Conservation (phyloP, 2,329 filamentous ascomycete genomes). For the Atkinsonella texensis region DNA sequence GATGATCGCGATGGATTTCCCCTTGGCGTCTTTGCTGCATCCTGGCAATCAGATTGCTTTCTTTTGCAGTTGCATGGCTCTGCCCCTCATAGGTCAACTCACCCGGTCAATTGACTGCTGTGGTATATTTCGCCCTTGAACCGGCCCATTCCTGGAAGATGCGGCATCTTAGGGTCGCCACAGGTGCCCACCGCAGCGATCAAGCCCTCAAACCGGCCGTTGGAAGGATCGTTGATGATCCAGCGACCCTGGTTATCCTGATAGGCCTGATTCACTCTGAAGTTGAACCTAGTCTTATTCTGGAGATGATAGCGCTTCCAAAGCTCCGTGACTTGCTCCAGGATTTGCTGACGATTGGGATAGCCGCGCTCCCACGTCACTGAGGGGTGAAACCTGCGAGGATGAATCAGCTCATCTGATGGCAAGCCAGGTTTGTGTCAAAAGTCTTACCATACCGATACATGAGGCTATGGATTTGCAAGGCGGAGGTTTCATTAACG, state of each 20-base stretch:
- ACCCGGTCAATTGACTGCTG: constrained; percentile 60
- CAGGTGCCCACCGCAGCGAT: constrained; percentile 72
- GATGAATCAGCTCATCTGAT: background rate
- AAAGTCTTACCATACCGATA: constrained; percentile 38
- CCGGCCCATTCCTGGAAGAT: constrained; percentile 55
- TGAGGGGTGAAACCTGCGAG: constrained; percentile 55
- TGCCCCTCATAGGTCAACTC: constrained; percentile 6
- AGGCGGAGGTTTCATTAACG: constrained; percentile 70
- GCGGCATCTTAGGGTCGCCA: constrained; percentile 63
- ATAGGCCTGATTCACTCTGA: constrained; percentile 55
- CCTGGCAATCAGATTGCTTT: background rate
- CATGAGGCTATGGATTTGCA: constrained; percentile 80
- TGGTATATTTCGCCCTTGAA: constrained; percentile 66
- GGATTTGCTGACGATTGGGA: constrained; percentile 63
- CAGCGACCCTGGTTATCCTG: constrained; percentile 57
- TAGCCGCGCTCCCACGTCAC: constrained; percentile 67
- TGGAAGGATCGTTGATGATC: constrained; percentile 61
- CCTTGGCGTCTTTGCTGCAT: constrained; percentile 52
- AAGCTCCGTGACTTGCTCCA: constrained; percentile 56
- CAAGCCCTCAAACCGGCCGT: constrained; percentile 67
- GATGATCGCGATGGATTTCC: constrained; percentile 64
- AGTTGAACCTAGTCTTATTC: constrained; percentile 59
- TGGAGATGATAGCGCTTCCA: constrained; percentile 69
- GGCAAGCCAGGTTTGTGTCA: no score
- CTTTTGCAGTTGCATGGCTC: background rate